Evolutionary conservation across 1,284 basidiomycete species (phyloP).

Genomic region (Malassezia slooffiae): DNA sequence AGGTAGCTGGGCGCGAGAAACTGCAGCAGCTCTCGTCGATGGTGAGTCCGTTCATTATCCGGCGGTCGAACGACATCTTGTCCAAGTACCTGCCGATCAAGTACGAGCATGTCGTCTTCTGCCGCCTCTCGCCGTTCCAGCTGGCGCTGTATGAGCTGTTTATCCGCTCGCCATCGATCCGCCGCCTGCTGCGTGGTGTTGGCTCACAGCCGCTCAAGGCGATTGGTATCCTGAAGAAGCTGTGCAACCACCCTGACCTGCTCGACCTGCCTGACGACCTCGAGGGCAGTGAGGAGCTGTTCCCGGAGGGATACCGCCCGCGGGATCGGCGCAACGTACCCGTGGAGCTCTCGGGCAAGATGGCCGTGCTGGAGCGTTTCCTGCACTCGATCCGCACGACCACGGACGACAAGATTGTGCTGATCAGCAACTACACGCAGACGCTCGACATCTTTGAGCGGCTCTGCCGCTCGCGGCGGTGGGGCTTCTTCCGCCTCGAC

Average conservation of each 20-base stretch:
- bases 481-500: slow-evolving; percentile 83
- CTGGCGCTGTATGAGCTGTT: slow-evolving; percentile 80
- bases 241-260: slow-evolving; percentile 94
- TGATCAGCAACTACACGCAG: slow-evolving; percentile 97
- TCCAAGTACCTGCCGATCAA: slow-evolving; percentile 98
- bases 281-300: slow-evolving; percentile 67
- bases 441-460: slow-evolving; percentile 65
- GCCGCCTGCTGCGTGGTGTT: slow-evolving; percentile 73
- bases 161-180: slow-evolving; percentile 86
- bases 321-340: slow-evolving; percentile 39
- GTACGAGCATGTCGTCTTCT: slow-evolving; percentile 98
- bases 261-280: slow-evolving; percentile 78
- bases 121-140: slow-evolving; percentile 77
- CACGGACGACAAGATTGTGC: slow-evolving; percentile 79
- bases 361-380: slow-evolving; percentile 69
- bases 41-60: slow-evolving; percentile 92
- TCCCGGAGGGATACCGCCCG: slow-evolving; percentile 70
- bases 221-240: slow-evolving; percentile 89
- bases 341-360: slow-evolving; percentile 49
- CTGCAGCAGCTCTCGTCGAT: slow-evolving; percentile 81
- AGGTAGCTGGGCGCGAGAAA: slow-evolving; percentile 75
- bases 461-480: slow-evolving; percentile 54
- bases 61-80: slow-evolving; percentile 87
- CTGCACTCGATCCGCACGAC: slow-evolving; percentile 35
- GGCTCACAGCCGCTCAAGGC: slow-evolving; percentile 94